phyloP scores from a whole-genome alignment of 352 stramenopile genomes.

The Synura sp. region DNA sequence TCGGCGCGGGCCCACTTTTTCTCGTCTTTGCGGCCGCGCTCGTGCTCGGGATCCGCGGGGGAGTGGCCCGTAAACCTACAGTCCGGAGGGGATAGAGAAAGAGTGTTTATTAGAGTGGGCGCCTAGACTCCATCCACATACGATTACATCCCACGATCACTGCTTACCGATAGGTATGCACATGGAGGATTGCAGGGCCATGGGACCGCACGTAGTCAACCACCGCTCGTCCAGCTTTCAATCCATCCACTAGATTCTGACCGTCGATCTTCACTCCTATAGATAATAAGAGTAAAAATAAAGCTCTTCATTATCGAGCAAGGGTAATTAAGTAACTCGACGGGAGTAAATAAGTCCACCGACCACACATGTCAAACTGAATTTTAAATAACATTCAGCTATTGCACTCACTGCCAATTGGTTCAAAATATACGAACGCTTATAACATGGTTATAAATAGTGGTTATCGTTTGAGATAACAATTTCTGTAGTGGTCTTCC shows the following conservation, averaged over 20 bases:
- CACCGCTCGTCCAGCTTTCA: conserved; percentile 68
- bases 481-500: no score
- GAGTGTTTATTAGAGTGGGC: not conserved
- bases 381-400: no score
- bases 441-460: no score
- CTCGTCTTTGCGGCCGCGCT: conserved; percentile 76
- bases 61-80: conserved; percentile 79
- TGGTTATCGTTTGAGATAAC: no score
- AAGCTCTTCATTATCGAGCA: no score
- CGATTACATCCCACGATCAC: no score
- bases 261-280: conserved; percentile 71
- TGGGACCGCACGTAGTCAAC: conserved; percentile 75
- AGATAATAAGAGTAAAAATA: no score
- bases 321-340: no score
- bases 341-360: no score
- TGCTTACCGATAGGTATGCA: conserved; percentile 68
- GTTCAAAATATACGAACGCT: no score
- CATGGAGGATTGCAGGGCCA: conserved; percentile 71
- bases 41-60: conserved; percentile 75
- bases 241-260: conserved; percentile 64
- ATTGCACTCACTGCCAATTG: no score
- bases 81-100: conserved; percentile 63
- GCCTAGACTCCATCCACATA: not conserved
- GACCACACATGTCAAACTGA: no score
- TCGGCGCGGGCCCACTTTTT: conserved; percentile 70